Evolutionary conservation across 139 green algal genomes (phyloP), one percentile per base, ranked within the genome.

Genomic region (Volvox africanus): DNA sequence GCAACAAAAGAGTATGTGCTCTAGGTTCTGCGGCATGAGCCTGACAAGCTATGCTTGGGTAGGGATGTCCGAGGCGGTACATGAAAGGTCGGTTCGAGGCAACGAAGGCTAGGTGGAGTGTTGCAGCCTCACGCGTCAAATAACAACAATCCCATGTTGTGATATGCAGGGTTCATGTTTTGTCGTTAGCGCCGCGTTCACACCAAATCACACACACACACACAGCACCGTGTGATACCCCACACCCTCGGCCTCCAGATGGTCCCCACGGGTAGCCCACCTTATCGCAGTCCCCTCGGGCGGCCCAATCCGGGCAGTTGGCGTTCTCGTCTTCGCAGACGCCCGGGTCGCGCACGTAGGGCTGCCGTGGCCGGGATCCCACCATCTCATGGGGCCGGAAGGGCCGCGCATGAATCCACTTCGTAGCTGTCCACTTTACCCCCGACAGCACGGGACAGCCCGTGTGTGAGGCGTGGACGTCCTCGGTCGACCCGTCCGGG

Each of bases 361-460:
- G 81, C 50, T 90, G 32, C 32, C 19, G 65, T 30, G 36, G 80
- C 0, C 22, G 2, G 26, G 73, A 3, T 24, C 19, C 55, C 69
- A 26, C 35, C 73, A 93, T 71, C 85, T 92, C 92, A 30, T 35
- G 2, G 17, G 91, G 91, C 13, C 93, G 82, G 81, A 95, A 95
- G 22, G 93, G 91, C 69, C 88, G 89, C 26, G 91, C 86, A 61
- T 95, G 93, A 19, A 96, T 93, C 93, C 93, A 96, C 78, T 94
- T 96, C 0, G 93, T 96, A 19, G 91, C 69, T 0, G 93, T 96
- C 93, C 93, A 96, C 85, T 94, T 95, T 32, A 93, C 84, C 12
- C 87, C 81, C n/a, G 17, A 37, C 20, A 93, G 71, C n/a, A 95
- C 90, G 0, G 93, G 90, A 80, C 93, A 95, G 65, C 93, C 93